These are phyloP conservation scores for Sclerotinia sclerotiorum DNA, from an alignment of 2,329 filamentous ascomycete species.

Conservation along the genomic window DNA sequence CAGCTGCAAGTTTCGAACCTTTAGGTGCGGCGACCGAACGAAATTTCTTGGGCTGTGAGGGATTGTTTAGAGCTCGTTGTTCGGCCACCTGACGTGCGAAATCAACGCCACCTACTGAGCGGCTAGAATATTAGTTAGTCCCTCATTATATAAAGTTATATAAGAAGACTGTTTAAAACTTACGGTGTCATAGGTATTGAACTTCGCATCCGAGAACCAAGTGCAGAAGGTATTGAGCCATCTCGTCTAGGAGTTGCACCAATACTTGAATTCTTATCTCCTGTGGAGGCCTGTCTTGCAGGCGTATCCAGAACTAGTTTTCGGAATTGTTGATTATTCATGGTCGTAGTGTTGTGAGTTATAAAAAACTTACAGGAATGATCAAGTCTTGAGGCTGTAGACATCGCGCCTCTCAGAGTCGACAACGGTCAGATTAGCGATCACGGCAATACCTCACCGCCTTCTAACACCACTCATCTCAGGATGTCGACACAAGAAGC, in stretches of 20 bases:
- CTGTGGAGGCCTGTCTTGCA: slow-evolving; percentile 39
- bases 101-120: slow-evolving; percentile 52
- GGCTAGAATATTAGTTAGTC: slow-evolving; percentile 22
- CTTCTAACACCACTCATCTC: not conserved
- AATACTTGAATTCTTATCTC: slow-evolving; percentile 28
- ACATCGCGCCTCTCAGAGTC: not conserved
- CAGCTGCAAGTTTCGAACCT: slow-evolving; percentile 73
- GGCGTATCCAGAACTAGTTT: slow-evolving; percentile 66
- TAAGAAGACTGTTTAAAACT: slow-evolving; percentile 39
- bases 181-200: slow-evolving; percentile 95
- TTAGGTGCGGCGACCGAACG: slow-evolving; percentile 74
- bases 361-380: not conserved
- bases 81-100: slow-evolving; percentile 86
- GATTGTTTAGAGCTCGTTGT: slow-evolving; percentile 43
- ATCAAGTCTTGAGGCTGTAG: not conserved
- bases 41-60: slow-evolving; percentile 66
- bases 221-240: slow-evolving; percentile 52
- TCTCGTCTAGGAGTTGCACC: slow-evolving; percentile 43
- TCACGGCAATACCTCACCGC: slow-evolving; percentile 12
- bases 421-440: not conserved
- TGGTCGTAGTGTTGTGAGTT: slow-evolving; percentile 43
- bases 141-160: not conserved
- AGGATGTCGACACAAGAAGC: not conserved
- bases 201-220: slow-evolving; percentile 75
- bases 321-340: slow-evolving; percentile 97